Base-by-base conservation (phyloP, 129 eudicot genomes). In the Oenanthe sinensis region DNA sequence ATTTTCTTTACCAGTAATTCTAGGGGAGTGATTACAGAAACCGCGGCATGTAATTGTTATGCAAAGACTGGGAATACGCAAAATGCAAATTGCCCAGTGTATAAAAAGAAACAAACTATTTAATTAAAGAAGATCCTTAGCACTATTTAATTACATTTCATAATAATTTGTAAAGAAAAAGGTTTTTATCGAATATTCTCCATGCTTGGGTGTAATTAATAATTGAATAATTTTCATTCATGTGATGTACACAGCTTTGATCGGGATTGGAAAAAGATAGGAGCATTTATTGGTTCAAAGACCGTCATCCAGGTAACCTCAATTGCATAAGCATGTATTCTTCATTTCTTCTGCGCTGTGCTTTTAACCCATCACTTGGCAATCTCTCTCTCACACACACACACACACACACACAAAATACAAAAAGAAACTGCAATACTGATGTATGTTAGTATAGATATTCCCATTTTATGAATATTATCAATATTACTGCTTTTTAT, bases 231-330 rank as follows among this genome's bases (percentile, higher is more conserved):
- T 11, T 10, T 54, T 8, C 74, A 26, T 58, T 74, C 36, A n/a
- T n/a, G 30, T 74, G 20, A 71, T 75, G 47, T 75, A 54, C 80
- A 47, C 83, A 93, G 98, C 68, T 93, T 93, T 80, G 98, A 93
- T 82, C 98, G 98, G 78, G 98, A 93, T 80, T 93, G 98, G 98
- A 93, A 93, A 82, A 93, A 93, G 77, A 93, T 93, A 40, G 98
- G 91, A 87, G 97, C 98, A 77, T 93, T 91, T 85, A 83, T 93
- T 79, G 98, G 96, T 39, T 93, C 98, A 75, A 93, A 93, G 83
- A 91, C 97, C 33, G 98, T 91, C 75, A 91, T 93, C 68, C 98
- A 93, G 96, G 98, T 93, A 85, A 77, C 12, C n/a, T 30, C 36
- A 50, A 42, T 15, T 26, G 42, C 74, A 79, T n/a, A 11, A 75